These are phyloP conservation scores for Pisolithus microcarpus DNA, from an alignment of 768 basidiomycete species.

Conservation along the genomic window DNA sequence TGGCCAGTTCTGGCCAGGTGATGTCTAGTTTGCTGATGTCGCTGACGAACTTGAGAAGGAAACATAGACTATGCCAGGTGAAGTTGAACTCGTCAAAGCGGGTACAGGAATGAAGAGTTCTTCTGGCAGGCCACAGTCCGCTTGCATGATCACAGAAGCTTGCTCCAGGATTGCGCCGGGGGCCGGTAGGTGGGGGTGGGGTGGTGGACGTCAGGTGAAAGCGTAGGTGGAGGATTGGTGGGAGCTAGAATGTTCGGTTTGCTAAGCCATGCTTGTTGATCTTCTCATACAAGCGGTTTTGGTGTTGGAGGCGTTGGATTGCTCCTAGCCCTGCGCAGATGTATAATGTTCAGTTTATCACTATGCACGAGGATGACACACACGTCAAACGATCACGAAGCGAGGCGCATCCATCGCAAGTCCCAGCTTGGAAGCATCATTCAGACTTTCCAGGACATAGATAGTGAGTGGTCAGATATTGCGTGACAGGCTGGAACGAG, in stretches of 20 bases:
- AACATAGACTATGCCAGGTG: no score
- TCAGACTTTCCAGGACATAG: neutral
- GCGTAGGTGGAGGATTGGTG: constrained; percentile 14
- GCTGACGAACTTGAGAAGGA: no score
- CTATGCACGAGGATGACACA: neutral
- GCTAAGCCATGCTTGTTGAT: constrained; percentile 9
- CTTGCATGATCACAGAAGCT: no score
- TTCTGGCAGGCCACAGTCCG: no score
- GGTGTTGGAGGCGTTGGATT: constrained; percentile 29
- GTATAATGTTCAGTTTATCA: neutral
- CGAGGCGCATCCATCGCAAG: constrained; percentile 18
- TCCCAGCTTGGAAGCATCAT: neutral
- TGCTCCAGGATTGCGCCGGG: no score
- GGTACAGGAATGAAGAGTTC: no score
- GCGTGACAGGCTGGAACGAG: constrained; percentile 14
- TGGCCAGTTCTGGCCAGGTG: no score
- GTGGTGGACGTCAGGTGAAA: constrained; percentile 15
- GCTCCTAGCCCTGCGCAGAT: constrained; percentile 13
- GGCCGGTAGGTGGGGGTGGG: constrained; percentile 3
- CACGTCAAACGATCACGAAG: constrained; percentile 30
- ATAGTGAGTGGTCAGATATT: constrained; percentile 6
- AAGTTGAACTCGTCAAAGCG: no score
- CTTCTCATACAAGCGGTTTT: constrained; percentile 9
- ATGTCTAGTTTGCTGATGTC: no score
- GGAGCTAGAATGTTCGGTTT: constrained; percentile 21